phyloP scores from a whole-genome alignment of 192 early-diverging fungal genomes.

The Coemansia sp. region DNA sequence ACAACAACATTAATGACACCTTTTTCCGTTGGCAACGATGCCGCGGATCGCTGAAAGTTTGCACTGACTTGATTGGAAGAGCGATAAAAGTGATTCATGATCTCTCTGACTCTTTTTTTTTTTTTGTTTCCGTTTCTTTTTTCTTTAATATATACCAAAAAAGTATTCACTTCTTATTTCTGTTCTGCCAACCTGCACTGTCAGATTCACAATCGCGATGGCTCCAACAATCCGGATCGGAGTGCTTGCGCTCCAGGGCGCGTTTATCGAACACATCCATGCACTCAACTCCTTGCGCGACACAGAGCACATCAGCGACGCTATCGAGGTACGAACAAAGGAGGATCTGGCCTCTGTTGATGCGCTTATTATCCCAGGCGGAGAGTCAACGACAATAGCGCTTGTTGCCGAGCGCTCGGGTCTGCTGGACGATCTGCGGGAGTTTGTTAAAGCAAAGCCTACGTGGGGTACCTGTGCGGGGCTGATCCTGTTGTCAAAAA shows the following conservation, averaged over 20 bases:
- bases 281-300: slow-evolving; percentile 71
- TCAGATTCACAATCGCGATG: slow-evolving; percentile 15
- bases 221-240: slow-evolving; percentile 38
- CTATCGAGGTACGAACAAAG: slow-evolving; percentile 63
- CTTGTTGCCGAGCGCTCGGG: slow-evolving; percentile 86
- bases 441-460: slow-evolving; percentile 75
- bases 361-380: slow-evolving; percentile 92
- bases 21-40: too few species aligned
- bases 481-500: slow-evolving; percentile 85
- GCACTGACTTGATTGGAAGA: too few species aligned
- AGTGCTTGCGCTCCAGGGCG: slow-evolving; percentile 90
- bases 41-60: too few species aligned
- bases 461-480: slow-evolving; percentile 97
- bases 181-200: neutral
- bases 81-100: neutral
- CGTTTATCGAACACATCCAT: slow-evolving; percentile 89
- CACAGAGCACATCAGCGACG: slow-evolving; percentile 44
- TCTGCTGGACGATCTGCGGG: slow-evolving; percentile 72
- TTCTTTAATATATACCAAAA: neutral
- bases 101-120: neutral
- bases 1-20: neutral
- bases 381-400: slow-evolving; percentile 93
- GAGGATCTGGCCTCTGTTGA: slow-evolving; percentile 75
- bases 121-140: neutral
- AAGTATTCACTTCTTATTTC: neutral